Conservation (phyloP, 495 filamentous ascomycete genomes). For the Chaetomium fimeti region DNA sequence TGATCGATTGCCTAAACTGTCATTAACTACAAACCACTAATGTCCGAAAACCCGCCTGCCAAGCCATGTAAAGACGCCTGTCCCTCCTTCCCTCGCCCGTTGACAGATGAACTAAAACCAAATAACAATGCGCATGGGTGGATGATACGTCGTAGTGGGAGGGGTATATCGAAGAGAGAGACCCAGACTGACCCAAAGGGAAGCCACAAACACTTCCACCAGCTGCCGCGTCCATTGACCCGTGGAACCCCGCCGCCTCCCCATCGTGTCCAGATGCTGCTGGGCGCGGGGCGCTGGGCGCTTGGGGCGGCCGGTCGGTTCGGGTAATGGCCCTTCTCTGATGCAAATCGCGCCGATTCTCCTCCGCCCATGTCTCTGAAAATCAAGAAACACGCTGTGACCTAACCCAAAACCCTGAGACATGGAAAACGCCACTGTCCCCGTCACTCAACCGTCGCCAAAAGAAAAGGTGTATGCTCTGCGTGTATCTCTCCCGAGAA, state of each 20-base stretch:
- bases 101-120: background rate
- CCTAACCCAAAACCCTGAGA: background rate
- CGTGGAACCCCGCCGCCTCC: background rate
- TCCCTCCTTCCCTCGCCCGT: background rate
- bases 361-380: constrained; percentile 7
- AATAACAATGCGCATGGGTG: background rate
- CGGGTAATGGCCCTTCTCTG: background rate
- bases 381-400: background rate
- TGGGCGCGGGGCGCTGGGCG: background rate
- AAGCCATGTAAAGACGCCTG: background rate
- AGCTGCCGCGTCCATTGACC: background rate
- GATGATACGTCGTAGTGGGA: background rate
- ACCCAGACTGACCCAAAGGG: background rate
- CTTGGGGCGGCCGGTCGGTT: background rate
- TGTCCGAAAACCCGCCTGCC: background rate
- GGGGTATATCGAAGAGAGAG: constrained; percentile 6
- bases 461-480: constrained; percentile 5
- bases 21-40: constrained; percentile 7
- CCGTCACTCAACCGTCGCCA: background rate
- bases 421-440: constrained; percentile 6
- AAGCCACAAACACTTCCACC: background rate
- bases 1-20: constrained; percentile 1
- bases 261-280: background rate
- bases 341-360: constrained; percentile 1
- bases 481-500: constrained; percentile 2